Base-by-base conservation (phyloP, 768 basidiomycete species). In the Lactifluus echinatus region DNA sequence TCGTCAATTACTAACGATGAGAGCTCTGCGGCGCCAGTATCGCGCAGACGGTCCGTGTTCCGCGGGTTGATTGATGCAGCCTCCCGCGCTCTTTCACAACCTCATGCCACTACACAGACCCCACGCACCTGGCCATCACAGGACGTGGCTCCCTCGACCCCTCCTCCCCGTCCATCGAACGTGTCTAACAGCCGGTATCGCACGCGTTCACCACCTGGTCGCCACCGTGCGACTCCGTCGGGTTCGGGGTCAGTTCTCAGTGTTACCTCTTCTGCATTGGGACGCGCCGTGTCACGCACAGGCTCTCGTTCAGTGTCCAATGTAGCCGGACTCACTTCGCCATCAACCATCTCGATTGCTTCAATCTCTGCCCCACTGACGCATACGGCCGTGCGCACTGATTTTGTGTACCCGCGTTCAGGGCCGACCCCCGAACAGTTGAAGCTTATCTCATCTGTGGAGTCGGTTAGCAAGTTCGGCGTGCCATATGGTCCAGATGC, bases 401-500 rank as follows among this genome's bases (percentile, higher is more conserved):
- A 85, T 66, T 86, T 89, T 60, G 77, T 78, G 17, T 87, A 82
- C 63, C 86, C 85, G 1, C 76, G 76, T 62, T 62, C 74, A 8
- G 85, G 84, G 0, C 81, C 81, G 3, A 86, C 85, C 7, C 76
- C 83, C 0, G 79, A 80, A 40, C 79, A 80, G 62, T 69, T 92
- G 57, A 83, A 78, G 66, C 72, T 89, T 54, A 84, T 92, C 54
- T 81, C 84, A 42, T 83, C 80, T 1, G 70, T 83, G 44, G 85
- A 89, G 63, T 75, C 76, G 3, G 74, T 90, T 57, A 80, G 77
- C 36, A 74, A 78, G 57, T 92, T 89, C 63, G 87, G 85, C 1
- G 72, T 85, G 54, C 89, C 89, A 21, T 91, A 87, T 63, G 88
- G 89, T 0, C 70, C 78, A 11, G 88, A 84, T 64, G 89, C 87